Evolutionary conservation across 495 filamentous ascomycete genomes (phyloP), one percentile per base, ranked within the genome.

Genomic region (Penicillium chermesinum): DNA sequence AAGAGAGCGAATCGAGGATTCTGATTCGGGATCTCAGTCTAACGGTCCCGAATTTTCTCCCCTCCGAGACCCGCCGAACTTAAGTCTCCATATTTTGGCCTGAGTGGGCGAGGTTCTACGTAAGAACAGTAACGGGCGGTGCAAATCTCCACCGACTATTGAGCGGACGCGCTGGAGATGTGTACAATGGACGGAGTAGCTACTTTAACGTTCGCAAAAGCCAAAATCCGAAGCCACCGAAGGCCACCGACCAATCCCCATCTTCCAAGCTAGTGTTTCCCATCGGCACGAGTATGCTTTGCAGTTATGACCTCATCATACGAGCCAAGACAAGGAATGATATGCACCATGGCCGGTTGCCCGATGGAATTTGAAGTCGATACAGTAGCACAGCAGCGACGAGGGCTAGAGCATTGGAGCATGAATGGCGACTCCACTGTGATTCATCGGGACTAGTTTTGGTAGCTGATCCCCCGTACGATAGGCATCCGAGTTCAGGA

Each of bases 1-100:
- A n/a, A n/a, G n/a, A n/a, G n/a, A n/a, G n/a, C n/a, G n/a, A n/a
- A n/a, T n/a, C n/a, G n/a, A n/a, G n/a, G n/a, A n/a, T 13, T 51
- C 14, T 62, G 56, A 57, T 62, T 62, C 56, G 56, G 51, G 57
- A 57, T 58, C 35, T 37, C 25, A 48, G 41, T 17, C 36, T 25
- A 61, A 58, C 52, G 52, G 49, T 46, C 52, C 60, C 60, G 60
- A 63, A 57, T 61, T 63, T 63, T 61, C 54, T 61, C 57, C 54
- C 43, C 53, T 50, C 53, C 53, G 53, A 53, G 46, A 54, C 48
- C 46, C 47, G 49, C 22, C 41, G 36, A 57, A 48, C 15, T 39
- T 38, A 37, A 53, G 48, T 21, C 45, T 45, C 38, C 51, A 48
- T 30, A 30, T 4, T 5, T 5, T 30, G 25, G 25, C 25, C 4